Base-by-base conservation (phyloP, 768 basidiomycete species). In the Dioszegia hungarica region DNA sequence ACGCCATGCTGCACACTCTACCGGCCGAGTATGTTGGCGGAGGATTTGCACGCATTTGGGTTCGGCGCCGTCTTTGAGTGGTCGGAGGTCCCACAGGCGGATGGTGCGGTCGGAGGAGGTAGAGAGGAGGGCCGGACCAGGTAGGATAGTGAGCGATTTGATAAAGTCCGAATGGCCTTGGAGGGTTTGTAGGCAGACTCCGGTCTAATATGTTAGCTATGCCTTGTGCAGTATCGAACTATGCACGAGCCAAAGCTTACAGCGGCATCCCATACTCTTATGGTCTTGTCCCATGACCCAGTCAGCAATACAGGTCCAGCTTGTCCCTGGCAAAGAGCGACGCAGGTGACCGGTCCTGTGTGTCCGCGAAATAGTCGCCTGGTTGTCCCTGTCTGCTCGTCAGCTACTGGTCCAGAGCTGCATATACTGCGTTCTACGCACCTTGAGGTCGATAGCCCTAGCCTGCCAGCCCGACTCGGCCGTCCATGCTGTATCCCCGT, bases 271-370 rank as follows among this genome's bases (percentile, higher is more conserved):
- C 93, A 98, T 5, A 93, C 55, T 73, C 84, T 87, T 75, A 99
- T 89, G 0, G 85, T 85, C 90, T 97, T 86, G 74, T 99, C 95
- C 95, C 95, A 99, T 43, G 92, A 92, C 20, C 89, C 92, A 40
- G 89, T 90, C 61, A 98, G 82, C 34, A 99, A 77, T 8, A 87
- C 73, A n/a, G 57, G 20, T 27, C 61, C 46, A 37, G 38, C 40
- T 15, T 41, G 9, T 22, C 27, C 31, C 17, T 38, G 43, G 36
- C 62, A 69, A 66, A 97, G 86, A 5, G 85, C 84, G 29, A 99
- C 78, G 31, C 82, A 84, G 2, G 93, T 93, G 45, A 93, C 89
- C 31, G 94, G 94, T 5, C 88, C 94, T 1, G 81, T 83, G 72
- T 99, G 94, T 0, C 90, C 92, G 66, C 80, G 84, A 77, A 83